Evolutionary conservation across 139 green algal genomes (phyloP), one percentile per base, ranked within the genome.

Genomic region (Auxenochlorella pyrenoidosa): DNA sequence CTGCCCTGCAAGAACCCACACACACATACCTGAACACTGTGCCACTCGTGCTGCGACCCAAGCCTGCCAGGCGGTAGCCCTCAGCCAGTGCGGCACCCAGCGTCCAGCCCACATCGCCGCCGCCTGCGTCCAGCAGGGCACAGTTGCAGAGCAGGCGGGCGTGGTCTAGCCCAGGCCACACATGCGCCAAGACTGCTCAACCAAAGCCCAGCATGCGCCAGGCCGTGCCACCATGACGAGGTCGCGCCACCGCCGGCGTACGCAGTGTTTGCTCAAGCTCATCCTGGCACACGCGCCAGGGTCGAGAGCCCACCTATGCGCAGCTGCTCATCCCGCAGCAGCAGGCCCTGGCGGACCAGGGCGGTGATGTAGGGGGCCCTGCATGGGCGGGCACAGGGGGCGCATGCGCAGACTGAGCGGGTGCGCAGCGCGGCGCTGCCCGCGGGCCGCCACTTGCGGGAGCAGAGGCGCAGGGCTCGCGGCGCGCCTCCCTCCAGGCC

Each of bases 11-110:
- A n/a, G n/a, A n/a, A n/a, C n/a, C n/a, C n/a, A n/a, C n/a, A n/a
- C n/a, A n/a, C n/a, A n/a, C n/a, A n/a, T n/a, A 65, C 47, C 30
- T 41, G 34, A 66, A 58, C n/a, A 59, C 76, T 34, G 32, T 18
- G 44, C 44, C 54, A 47, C 47, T 6, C 43, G 43, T n/a, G 26
- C 19, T 32, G 28, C 26, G 72, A 13, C 83, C 38, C 19, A 75
- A 16, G 18, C 72, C 60, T 0, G 60, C 88, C 30, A 95, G 86
- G 22, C 75, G 78, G 16, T 88, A 87, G 18, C 85, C 94, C 84
- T 97, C 95, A 8, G 91, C 93, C 47, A 98, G 82, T 12, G 95
- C 95, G 0, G 95, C 95, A 1, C 95, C 95, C 32, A 98, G 87
- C 6, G 95, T 96, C 95, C 95, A 98, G 12, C 86, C 93, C 15